Evolutionary conservation across 1,284 basidiomycete genomes (phyloP).

Genomic region (Lentinula novae-zelandiae): DNA sequence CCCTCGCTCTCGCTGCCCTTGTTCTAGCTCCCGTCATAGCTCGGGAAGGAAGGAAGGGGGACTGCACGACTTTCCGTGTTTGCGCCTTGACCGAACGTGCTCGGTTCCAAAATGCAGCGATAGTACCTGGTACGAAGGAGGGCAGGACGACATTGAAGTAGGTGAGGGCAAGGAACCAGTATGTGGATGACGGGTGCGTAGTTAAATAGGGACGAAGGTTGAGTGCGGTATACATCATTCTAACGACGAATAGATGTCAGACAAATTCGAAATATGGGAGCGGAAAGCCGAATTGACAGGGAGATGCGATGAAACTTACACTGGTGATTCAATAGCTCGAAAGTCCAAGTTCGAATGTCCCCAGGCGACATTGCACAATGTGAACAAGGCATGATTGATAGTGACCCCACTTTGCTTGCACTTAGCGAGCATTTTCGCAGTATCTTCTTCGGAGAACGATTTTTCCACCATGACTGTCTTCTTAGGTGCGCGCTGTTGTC

Average conservation of each 20-base stretch:
- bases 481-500: slow-evolving; percentile 26
- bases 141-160: slow-evolving; percentile 52
- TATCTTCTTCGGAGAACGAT: slow-evolving; percentile 30
- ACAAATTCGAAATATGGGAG: no score
- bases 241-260: slow-evolving; percentile 12
- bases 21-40: slow-evolving; percentile 36
- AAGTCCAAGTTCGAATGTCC: slow-evolving; percentile 21
- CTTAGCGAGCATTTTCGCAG: slow-evolving; percentile 28
- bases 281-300: no score
- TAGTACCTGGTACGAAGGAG: slow-evolving; percentile 32
- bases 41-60: slow-evolving; percentile 35
- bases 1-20: slow-evolving; percentile 33
- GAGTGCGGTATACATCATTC: slow-evolving; percentile 49
- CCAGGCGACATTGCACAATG: slow-evolving; percentile 45
- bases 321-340: background rate
- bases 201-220: slow-evolving; percentile 40
- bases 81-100: slow-evolving; percentile 22
- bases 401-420: slow-evolving; percentile 46
- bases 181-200: slow-evolving; percentile 24
- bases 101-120: slow-evolving; percentile 35
- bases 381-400: slow-evolving; percentile 45
- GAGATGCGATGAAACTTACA: background rate
- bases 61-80: slow-evolving; percentile 35
- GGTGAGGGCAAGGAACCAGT: slow-evolving; percentile 45
- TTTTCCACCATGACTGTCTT: slow-evolving; percentile 34